Evolutionary conservation across 2,329 filamentous ascomycete species (phyloP), one percentile per base, ranked within the genome.

Genomic region (Lachnellula suecica): DNA sequence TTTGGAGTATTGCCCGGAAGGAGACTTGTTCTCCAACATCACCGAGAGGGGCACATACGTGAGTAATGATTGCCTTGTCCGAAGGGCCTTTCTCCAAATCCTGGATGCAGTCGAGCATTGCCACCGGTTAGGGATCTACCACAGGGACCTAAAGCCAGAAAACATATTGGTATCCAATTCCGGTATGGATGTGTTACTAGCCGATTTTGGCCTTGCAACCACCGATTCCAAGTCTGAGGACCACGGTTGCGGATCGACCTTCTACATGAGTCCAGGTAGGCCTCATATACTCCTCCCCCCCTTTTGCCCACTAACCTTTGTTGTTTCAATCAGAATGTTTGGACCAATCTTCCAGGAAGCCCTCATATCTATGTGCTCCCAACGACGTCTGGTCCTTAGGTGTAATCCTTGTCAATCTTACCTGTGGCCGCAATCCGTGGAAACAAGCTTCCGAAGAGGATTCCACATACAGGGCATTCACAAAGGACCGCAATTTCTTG

Each of bases 341-440:
- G 67, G 81, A 97, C 72, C 89, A 91, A 64, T 81, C 86, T 52
- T 73, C 87, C 76, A 66, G 84, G 82, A 81, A 83, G 78, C 71
- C 88, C 25, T 93, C 83, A 71, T 99, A 99, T 72, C 86, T 86
- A 61, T 96, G 92, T 60, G 91, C 90, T 47, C 89, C 93, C 52
- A 99, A 97, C 75, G 94, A 99, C 72, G 85, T 97, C 63, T 99
- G 94, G 94, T 93, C 89, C 66, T 82, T 99, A n/a, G 94, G 94
- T 62, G 93, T 99, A 48, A 96, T 99, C 69, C 81, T 99, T 56
- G 91, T 99, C 65, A 99, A 99, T 77, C 79, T 99, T 62, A 96
- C 91, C 47, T 99, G 94, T 74, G 94, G 94, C 68, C 91, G 94
- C 70, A 99, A 99, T 74, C 94, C 94, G 54, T 99, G 94, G 94